Base-by-base conservation (phyloP, 2,329 filamentous ascomycete genomes). In the Fusarium hostae region DNA sequence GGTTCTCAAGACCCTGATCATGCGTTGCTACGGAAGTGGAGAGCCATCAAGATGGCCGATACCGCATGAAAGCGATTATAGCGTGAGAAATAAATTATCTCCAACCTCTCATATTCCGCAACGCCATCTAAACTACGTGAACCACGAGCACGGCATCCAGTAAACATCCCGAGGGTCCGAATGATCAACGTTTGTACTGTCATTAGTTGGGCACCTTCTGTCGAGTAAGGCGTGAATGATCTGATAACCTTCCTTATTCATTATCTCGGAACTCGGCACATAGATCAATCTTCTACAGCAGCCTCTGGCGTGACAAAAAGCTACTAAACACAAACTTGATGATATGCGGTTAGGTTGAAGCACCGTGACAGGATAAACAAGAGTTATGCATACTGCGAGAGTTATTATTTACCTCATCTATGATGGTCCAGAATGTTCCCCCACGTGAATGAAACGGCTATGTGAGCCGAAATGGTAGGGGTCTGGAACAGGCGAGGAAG, bases 191-290 rank as follows among this genome's bases (percentile, higher is more conserved):
- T 20, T 5, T 11, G 35, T 6, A 12, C 6, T 24, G 22, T 15
- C 28, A 12, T n/a, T 11, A 11, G 11, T 45, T 56, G 9, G 39
- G n/a, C 52, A 34, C 24, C 18, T 30, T 26, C 6, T 11, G 3
- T 45, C 11, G 5, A 56, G 24, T 26, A 34, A 15, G 28, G n/a
- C 39, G n/a, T 16, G 8, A 56, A 56, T 56, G 28, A 56, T 56
- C 52, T 45, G 52, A 56, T 56, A 56, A 56, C 39, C 28, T 56
- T 56, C 39, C 28, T 56, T 56, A 56, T 24, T 56, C 34, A 30
- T 45, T 44, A 56, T 56, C 28, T 44, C 52, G 52, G 52, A 45
- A 56, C 28, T 56, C 52, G 52, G 52, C 52, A 56, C 52, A 44
- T 45, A 45, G 39, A 56, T 56, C 28, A 30, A 11, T 37, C 1